Base-by-base conservation (phyloP, 768 basidiomycete genomes). In the Amanita subjunquillea region DNA sequence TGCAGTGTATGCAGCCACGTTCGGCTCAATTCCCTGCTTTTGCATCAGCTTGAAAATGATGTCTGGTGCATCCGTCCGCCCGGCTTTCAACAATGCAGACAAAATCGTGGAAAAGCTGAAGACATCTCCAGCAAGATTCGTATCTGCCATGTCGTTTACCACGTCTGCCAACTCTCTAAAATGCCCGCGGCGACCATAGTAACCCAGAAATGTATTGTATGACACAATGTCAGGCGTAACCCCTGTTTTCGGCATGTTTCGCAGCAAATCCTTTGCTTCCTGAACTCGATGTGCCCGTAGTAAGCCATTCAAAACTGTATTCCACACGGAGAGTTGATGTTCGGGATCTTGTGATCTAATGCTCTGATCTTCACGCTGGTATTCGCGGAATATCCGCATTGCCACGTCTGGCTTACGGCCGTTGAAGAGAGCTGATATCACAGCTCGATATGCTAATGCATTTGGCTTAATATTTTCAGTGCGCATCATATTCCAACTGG, bases 81-180 rank as follows among this genome's bases (percentile, higher is more conserved):
- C 82, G 12, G 78, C 78, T 56, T 78, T 79, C 47, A 92, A 75
- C 50, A 95, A 64, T 1, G 88, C 85, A 23, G 84, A 79, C 15
- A 97, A 79, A 30, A 97, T 75, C 10, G 84, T 91, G 3, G 93
- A 91, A 65, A 85, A 97, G 0, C 87, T 96, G 66, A 84, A 81
- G 9, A 87, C 79, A 63, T 97, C 90, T 6, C 91, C 87, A 20
- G 67, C 59, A 32, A 95, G 60, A 0, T 74, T 73, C 1, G 67
- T 72, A 12, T 70, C 62, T 23, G 71, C 65, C 71, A 95, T 80
- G 53, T 72, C 65, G 44, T 75, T 73, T 44, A 98, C 67, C 22
- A 82, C 64, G 15, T 65, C 57, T 2, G 81, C 78, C 55, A 94
- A 71, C 2, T 69, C 70, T 50, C 77, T 74, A 59, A 90, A 75